A percentile compares a stretch with the other conserved stretches of the same genome.
Evolutionary conservation across 2,329 filamentous ascomycete species (phyloP).

Genomic region (Cytospora leucostoma): DNA sequence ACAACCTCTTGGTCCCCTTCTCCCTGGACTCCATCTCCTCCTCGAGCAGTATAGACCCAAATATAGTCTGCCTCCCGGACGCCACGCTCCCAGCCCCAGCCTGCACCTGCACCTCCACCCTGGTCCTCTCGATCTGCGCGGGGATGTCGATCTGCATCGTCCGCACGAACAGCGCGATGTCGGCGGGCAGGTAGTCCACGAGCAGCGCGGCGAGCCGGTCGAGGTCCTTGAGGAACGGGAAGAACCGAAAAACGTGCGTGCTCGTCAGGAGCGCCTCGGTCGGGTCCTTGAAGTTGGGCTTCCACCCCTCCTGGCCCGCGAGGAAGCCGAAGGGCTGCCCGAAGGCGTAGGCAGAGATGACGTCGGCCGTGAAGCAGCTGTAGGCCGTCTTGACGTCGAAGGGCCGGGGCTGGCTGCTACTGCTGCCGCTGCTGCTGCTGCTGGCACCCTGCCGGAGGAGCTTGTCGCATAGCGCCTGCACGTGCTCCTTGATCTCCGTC

Average conservation of each 20-base stretch:
- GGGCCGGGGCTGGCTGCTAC: not conserved
- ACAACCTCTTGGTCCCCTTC: conserved; percentile 35
- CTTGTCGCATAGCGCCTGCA: conserved; percentile 29
- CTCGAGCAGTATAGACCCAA: conserved; percentile 35
- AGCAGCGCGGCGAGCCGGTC: conserved; percentile 27
- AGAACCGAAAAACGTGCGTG: conserved; percentile 32
- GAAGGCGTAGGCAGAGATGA: conserved; percentile 24
- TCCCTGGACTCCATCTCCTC: conserved; percentile 35
- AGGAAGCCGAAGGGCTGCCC: conserved; percentile 33
- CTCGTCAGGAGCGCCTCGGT: conserved; percentile 31
- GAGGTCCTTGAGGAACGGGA: conserved; percentile 28
- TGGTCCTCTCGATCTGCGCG: conserved; percentile 40
- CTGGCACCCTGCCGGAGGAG: conserved; percentile 23
- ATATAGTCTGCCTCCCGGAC: conserved; percentile 38
- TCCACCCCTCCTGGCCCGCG: conserved; percentile 31
- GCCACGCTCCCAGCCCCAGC: no score
- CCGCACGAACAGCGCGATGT: conserved; percentile 6
- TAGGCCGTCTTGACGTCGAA: conserved; percentile 26
- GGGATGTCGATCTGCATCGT: conserved; percentile 43
- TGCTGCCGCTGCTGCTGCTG: not conserved
- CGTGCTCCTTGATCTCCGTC: conserved; percentile 29
- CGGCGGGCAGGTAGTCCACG: conserved; percentile 19
- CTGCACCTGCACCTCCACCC: conserved; percentile 28
- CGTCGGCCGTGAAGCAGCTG: conserved; percentile 24
- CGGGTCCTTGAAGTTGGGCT: conserved; percentile 32